These are phyloP conservation scores for Fusarium poae DNA, from an alignment of 2,329 filamentous ascomycete genomes.

Conservation along the genomic window DNA sequence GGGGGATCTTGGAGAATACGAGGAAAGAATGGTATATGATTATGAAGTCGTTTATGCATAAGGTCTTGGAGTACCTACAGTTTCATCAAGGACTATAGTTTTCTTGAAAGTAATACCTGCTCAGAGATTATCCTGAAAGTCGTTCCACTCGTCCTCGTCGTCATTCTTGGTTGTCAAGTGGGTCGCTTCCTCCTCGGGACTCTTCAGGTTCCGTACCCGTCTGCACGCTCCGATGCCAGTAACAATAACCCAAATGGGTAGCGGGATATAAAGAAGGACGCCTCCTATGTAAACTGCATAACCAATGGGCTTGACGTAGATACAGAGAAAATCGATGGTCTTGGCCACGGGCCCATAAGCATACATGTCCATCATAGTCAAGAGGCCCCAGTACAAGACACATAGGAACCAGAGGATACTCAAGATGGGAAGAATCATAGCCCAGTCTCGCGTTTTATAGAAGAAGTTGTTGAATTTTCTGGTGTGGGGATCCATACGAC, in stretches of 20 bases:
- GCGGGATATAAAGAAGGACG: slow-evolving; percentile 2
- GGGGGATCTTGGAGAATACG: slow-evolving; percentile 3
- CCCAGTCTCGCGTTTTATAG: slow-evolving; percentile 34
- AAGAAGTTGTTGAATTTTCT: slow-evolving; percentile 29
- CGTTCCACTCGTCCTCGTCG: slow-evolving; percentile 23
- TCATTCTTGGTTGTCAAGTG: slow-evolving; percentile 21
- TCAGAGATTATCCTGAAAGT: slow-evolving; percentile 29
- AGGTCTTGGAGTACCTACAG: slow-evolving; percentile 15
- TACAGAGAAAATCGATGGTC: slow-evolving; percentile 8
- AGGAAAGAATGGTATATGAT: slow-evolving; percentile 11
- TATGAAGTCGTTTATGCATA: slow-evolving; percentile 22
- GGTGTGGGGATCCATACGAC: neutral
- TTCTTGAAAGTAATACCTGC: neutral
- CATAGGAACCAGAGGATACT: slow-evolving; percentile 33
- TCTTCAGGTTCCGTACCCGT: slow-evolving; percentile 26
- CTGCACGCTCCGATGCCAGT: slow-evolving; percentile 28
- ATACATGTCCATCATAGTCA: slow-evolving; percentile 22
- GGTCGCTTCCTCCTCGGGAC: slow-evolving; percentile 21
- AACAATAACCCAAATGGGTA: slow-evolving; percentile 36
- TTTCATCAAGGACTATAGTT: slow-evolving; percentile 17
- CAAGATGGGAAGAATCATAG: slow-evolving; percentile 36
- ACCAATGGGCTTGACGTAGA: slow-evolving; percentile 1
- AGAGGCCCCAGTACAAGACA: slow-evolving; percentile 9
- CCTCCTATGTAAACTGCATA: slow-evolving; percentile 9
- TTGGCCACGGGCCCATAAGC: slow-evolving; percentile 3